Base-by-base conservation (phyloP, 257 asterid genomes). In the Mentha longifolia region DNA sequence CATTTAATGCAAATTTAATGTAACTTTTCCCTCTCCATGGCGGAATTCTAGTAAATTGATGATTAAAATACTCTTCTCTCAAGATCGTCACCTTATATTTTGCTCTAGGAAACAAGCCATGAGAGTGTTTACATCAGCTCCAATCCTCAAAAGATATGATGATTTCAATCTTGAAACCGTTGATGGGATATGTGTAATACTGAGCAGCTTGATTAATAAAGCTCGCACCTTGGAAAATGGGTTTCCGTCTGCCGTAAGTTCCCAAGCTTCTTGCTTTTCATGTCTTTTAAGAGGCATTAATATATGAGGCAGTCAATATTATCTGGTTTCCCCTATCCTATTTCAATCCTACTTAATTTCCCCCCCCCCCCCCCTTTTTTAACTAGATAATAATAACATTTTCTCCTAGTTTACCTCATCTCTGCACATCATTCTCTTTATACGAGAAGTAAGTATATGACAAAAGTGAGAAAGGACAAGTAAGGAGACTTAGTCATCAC, bases 91-190 rank as follows among this genome's bases (percentile, higher is more conserved):
- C 65, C 62, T 68, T 33, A 35, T 51, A 63, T 70, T 67, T 13
- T 80, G 84, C 50, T 67, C 20, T 62, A 88, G 97, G 82, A 77
- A 85, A 37, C 86, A 75, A 62, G 90, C 85, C 41, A 37, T 72
- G 78, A 85, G 97, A 75, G 79, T 83, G 52, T 90, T 90, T 76
- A n/a, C n/a, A n/a, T n/a, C n/a, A n/a, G n/a, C n/a, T n/a, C n/a
- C n/a, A n/a, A n/a, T n/a, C n/a, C n/a, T n/a, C n/a, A n/a, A n/a
- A n/a, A n/a, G n/a, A n/a, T n/a, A n/a, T n/a, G n/a, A n/a, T n/a
- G n/a, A n/a, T n/a, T n/a, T n/a, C n/a, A n/a, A n/a, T n/a, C n/a
- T n/a, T n/a, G n/a, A n/a, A n/a, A n/a, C n/a, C n/a, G n/a, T n/a
- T n/a, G n/a, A n/a, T n/a, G n/a, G n/a, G n/a, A n/a, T n/a, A n/a